Base-by-base conservation (phyloP, 768 basidiomycete species). In the Boletus rufocinnamomeus region DNA sequence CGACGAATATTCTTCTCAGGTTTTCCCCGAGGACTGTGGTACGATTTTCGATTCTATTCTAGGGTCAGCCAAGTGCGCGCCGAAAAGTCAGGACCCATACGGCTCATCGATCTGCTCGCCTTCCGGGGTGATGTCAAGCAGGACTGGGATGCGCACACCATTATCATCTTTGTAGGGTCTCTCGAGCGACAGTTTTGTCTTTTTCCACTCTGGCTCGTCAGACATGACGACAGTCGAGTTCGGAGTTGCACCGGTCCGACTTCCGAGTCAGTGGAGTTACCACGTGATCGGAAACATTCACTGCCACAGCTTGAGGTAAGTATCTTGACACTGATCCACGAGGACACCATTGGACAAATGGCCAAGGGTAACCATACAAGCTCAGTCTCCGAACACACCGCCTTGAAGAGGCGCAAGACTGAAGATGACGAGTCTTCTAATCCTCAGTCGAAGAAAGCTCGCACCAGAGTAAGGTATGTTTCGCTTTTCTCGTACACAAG, bases 81-180 rank as follows among this genome's bases (percentile, higher is more conserved):
- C 58, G 30, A 45, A 27, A 28, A 46, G 55, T 38, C 46, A 45
- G 51, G 32, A 63, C 60, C 48, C 87, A 65, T 76, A 92, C 91
- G 86, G 80, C 76, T 93, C 88, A 58, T 86, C 85, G 48, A 88
- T 74, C 52, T 83, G 81, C 60, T 84, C 80, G 40, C 91, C 89
- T 44, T 90, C 86, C 27, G 81, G 77, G 8, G 82, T 79, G 54
- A 94, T 89, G 66, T 94, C 91, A 28, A 81, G 74, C 30, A 93
- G 74, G 6, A 78, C 76, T 27, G 83, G 87, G 30, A 93, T 82
- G 10, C 67, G 78, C 46, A 82, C 76, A 9, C 88, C 90, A 38
- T 80, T 73, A 63, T 93, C 91, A 66, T 91, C 87, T 71, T 87
- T 91, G 76, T 92, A 92, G 0, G 89, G 90, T 40, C 84, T 78